Evolutionary conservation across 176 grass and related monocot genomes (phyloP).

Genomic region (Aechmea fasciata): DNA sequence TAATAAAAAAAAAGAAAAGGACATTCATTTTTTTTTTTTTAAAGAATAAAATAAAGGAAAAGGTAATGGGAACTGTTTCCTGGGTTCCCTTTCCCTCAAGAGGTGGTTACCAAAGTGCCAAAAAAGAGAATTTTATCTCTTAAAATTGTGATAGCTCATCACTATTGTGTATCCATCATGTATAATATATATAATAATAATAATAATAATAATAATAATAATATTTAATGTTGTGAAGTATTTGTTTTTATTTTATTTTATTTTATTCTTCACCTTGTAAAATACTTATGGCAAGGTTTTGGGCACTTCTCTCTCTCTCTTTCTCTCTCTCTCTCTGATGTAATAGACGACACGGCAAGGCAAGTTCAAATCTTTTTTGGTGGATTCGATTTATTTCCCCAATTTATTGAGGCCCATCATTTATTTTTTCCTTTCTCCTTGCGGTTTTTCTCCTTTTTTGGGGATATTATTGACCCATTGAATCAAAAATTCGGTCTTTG

Average conservation of each 20-base stretch:
- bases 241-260: neutral
- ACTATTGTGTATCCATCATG: too few relatives aligned
- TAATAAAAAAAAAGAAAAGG: neutral
- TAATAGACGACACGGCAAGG: neutral
- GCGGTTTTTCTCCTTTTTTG: neutral
- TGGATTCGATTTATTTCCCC: neutral
- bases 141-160: neutral
- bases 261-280: neutral
- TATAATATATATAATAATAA: too few relatives aligned
- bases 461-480: neutral
- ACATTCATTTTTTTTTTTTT: neutral
- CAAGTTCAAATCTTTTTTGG: neutral
- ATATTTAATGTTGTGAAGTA: neutral
- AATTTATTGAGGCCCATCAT: neutral
- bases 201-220: too few relatives aligned
- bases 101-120: too few relatives aligned
- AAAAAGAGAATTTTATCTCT: neutral
- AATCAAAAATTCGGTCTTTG: neutral
- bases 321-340: neutral
- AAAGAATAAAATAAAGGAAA: neutral
- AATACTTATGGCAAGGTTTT: neutral
- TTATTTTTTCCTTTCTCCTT: neutral
- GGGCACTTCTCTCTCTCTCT: neutral
- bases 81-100: neutral
- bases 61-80: neutral